Evolutionary conservation across 2,329 filamentous ascomycete genomes (phyloP).

Genomic region (Endoconidiophora polonica): DNA sequence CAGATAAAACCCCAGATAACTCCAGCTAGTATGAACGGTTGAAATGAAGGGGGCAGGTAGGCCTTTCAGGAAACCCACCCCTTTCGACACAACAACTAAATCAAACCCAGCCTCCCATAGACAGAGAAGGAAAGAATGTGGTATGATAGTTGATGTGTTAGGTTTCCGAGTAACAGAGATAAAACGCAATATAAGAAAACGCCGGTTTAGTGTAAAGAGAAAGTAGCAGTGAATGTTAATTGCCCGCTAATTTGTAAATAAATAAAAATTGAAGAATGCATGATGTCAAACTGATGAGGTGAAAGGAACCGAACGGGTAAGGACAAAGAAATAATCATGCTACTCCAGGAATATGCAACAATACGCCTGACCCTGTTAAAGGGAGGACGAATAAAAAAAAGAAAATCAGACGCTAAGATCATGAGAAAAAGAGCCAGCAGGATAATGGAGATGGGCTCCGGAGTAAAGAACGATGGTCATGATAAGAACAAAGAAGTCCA

Average conservation of each 20-base stretch:
- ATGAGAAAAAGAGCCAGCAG: not conserved
- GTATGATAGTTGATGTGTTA: no score
- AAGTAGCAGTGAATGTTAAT: no score
- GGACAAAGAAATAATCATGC: not conserved
- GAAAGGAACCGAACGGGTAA: no score
- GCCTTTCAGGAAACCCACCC: not conserved
- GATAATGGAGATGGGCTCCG: not conserved
- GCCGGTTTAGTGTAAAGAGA: no score
- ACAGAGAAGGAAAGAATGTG: not conserved
- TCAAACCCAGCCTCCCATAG: not conserved
- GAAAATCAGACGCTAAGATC: constrained; percentile 3
- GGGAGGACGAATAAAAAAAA: not conserved
- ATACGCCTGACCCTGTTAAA: constrained; percentile 1
- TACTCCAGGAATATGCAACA: not conserved
- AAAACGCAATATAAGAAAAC: no score
- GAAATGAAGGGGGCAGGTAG: no score
- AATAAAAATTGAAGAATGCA: no score
- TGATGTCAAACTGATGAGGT: not conserved
- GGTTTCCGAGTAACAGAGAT: not conserved
- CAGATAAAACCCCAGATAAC: no score
- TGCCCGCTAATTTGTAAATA: no score
- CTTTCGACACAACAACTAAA: not conserved
- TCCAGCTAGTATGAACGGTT: no score
- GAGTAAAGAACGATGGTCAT: not conserved
- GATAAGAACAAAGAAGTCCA: constrained; percentile 2